Base-by-base conservation (phyloP, 2,329 filamentous ascomycete genomes). In the Chaetothyriales sp. region DNA sequence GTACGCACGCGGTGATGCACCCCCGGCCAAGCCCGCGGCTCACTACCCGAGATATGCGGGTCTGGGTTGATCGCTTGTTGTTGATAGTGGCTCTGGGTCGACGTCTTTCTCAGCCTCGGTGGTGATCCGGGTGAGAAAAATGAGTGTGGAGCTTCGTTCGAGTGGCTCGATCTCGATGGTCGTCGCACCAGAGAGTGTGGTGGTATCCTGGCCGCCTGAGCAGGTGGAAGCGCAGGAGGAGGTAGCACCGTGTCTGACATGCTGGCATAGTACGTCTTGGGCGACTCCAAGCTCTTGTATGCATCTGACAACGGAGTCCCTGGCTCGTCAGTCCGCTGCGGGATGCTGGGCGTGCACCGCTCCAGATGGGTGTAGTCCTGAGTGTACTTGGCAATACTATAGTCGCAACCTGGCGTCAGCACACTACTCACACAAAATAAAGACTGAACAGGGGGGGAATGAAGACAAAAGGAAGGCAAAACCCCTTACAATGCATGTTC, bases 401-500 rank as follows among this genome's bases (percentile, higher is more conserved):
- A 1, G 7, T 15, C 32, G 32, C 7, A 39, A 39, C 12, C 32
- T 15, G 15, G 10, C 32, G 32, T 39, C 10, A 39, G 32, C 32
- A 15, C 15, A 15, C 10, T 39, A 15, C 32, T 12, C 32, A 39
- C 32, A 39, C 9, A 39, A 15, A 39, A 15, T 15, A 15, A 39
- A 39, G 12, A 15, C 2, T 6, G 32, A 39, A 39, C 10, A 39
- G 4, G 28, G 10, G 4, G 28, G 10, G 10, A 12, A 32, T 5
- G 10, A 5, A 10, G 51, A 20, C 15, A 15, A 12, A 32, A 25
- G 45, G 61, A n/a, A n/a, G n/a, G n/a, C n/a, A n/a, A n/a, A n/a
- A n/a, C n/a, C n/a, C n/a, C 68, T 75, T 71, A 90, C 90, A 96
- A 84, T 48, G 81, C 77, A 60, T 86, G 74, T 68, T 98, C 92